Conservation (phyloP, 805 yeast species). For the Candida ficus region DNA sequence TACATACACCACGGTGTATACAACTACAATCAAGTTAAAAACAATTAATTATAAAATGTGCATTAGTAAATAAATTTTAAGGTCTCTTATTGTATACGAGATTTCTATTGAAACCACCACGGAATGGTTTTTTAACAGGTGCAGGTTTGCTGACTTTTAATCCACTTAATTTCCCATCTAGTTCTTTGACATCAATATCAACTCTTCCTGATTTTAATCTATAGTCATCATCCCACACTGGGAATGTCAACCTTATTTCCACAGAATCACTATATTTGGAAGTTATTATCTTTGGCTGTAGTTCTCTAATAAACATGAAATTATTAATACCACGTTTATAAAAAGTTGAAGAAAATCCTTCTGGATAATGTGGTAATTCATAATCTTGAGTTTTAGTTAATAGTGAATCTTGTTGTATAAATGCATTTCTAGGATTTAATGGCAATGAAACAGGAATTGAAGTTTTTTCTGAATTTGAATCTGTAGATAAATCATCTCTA, state of each 20-base stretch:
- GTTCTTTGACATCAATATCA: constrained; percentile 36
- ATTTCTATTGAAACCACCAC: constrained; percentile 3
- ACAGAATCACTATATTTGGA: constrained; percentile 33
- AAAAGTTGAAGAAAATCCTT: constrained; percentile 46
- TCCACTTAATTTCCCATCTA: constrained; percentile 33
- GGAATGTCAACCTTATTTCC: constrained; percentile 38
- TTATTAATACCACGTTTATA: constrained; percentile 43
- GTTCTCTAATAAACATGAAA: constrained; percentile 46
- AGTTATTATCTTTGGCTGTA: constrained; percentile 41
- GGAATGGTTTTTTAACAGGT: constrained; percentile 7
- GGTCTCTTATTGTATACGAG: constrained; percentile 1
- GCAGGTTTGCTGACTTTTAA: constrained; percentile 17
- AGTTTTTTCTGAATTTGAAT: background rate
- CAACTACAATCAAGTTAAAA: no score
- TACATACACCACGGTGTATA: no score
- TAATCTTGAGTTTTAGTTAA: constrained; percentile 7
- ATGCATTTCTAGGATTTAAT: background rate
- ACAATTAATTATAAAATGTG: no score
- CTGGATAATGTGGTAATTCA: constrained; percentile 32
- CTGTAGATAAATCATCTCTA: no score
- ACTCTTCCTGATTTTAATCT: constrained; percentile 36
- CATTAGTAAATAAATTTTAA: no score
- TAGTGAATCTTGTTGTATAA: constrained; percentile 2
- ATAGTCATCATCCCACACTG: constrained; percentile 24
- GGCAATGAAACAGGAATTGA: constrained; percentile 8